phyloP scores from a whole-genome alignment of 768 basidiomycete genomes.

The Lactarius psammicola region DNA sequence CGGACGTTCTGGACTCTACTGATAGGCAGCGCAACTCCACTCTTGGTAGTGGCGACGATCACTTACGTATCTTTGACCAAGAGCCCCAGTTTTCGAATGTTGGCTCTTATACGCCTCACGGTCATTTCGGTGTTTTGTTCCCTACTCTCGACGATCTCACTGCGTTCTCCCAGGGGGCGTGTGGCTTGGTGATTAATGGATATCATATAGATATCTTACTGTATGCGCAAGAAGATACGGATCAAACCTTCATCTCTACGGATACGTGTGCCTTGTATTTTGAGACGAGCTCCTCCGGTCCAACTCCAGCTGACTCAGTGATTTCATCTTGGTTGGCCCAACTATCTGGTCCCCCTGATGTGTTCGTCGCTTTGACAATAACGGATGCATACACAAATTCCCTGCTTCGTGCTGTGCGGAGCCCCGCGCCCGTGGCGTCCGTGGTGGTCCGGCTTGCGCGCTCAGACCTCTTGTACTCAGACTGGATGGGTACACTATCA shows the following conservation, averaged over 20 bases:
- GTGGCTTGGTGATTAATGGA: conserved; percentile 20
- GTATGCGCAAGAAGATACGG: conserved; percentile 15
- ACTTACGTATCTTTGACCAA: conserved; percentile 4
- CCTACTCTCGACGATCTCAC: conserved; percentile 21
- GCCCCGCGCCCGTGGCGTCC: conserved; percentile 23
- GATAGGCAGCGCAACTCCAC: conserved; percentile 10
- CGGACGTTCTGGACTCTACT: conserved; percentile 8
- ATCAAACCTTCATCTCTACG: conserved; percentile 18
- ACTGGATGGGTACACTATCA: conserved; percentile 63
- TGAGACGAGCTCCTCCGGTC: conserved; percentile 7
- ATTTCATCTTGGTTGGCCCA: conserved; percentile 28
- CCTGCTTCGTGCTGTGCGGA: conserved; percentile 2
- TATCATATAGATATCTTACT: conserved; percentile 25
- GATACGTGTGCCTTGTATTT: conserved; percentile 17
- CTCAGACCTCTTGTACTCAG: conserved; percentile 48
- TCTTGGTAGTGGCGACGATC: conserved; percentile 6
- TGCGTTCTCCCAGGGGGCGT: conserved; percentile 26
- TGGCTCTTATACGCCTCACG: neutral
- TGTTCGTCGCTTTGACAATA: conserved; percentile 21
- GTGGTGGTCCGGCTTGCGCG: conserved; percentile 47
- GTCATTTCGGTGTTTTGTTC: conserved; percentile 24
- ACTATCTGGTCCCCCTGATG: conserved; percentile 29
- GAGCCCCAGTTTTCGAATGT: neutral
- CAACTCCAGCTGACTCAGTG: neutral
- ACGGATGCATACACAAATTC: conserved; percentile 15